Evolutionary conservation across 768 basidiomycete species (phyloP), one percentile per base, ranked within the genome.

Genomic region (Coprinopsis sp.): DNA sequence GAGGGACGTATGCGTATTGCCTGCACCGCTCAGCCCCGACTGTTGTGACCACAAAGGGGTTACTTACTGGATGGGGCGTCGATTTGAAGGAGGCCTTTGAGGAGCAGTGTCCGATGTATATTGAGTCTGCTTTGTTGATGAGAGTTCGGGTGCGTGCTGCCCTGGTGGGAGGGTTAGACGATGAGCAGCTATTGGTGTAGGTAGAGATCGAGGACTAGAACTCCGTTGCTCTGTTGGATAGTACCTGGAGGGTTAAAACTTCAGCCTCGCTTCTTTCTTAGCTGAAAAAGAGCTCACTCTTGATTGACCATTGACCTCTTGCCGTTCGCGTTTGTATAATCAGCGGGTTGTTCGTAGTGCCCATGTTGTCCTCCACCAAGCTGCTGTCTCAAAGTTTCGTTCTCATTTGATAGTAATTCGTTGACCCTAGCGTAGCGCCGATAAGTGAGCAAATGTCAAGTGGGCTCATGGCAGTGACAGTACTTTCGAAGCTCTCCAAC

Each of bases 141-240:
- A 64, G 21, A 75, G 57, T 27, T 63, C 68, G 6, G 79, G 76
- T 33, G 71, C 67, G 27, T 74, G 74, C 54, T 83, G 84, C 33
- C 75, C 73, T 11, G 71, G 77, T 14, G 81, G 82, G 18, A 88
- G 68, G 2, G 87, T 90, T 28, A 90, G 70, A 59, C 88, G 67
- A 53, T 76, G 66, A 21, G 84, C 84, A 16, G 72, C 82, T 10
- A 77, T 47, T 14, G 83, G 81, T 1, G 78, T 79, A 3, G 62
- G 54, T 16, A 71, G 64, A 27, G 81, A 79, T 47, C 74, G 77
- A 25, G 86, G 82, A 55, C 85, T 88, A 1, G 86, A 85, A 37
- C 51, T 43, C 8, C 6, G 51, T 60, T 51, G 48, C 54, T 19
- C 50, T 44, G 27, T 57, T 46, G 37, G 54, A 58, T 25, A 52